A percentile compares a stretch with the other conserved stretches of the same genome.
Evolutionary conservation across 2,329 filamentous ascomycete species (phyloP).

Genomic region (Aschersonia sp.): DNA sequence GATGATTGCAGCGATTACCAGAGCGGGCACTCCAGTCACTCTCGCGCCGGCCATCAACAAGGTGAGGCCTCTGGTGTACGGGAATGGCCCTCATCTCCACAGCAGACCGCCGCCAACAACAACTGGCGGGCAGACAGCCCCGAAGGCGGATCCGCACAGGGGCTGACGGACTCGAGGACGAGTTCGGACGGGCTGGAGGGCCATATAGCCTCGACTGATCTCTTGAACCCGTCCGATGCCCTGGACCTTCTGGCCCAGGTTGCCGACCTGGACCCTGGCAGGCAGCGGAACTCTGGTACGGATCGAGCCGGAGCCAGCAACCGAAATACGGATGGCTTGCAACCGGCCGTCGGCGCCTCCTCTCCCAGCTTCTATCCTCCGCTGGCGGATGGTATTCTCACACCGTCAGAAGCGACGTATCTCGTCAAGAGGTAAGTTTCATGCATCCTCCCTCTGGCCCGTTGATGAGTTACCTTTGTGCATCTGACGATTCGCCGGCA

Average conservation of each 20-base stretch:
- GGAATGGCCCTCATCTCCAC: conserved; percentile 7
- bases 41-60: neutral
- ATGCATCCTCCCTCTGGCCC: conserved; percentile 2
- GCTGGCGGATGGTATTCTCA: conserved; percentile 15
- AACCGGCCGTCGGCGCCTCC: neutral
- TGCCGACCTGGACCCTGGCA: conserved; percentile 19
- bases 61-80: conserved; percentile 1
- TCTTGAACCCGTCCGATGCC: conserved; percentile 26
- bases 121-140: conserved; percentile 6
- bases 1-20: conserved; percentile 4
- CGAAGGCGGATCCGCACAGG: conserved; percentile 4
- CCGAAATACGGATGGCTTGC: conserved; percentile 4
- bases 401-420: conserved; percentile 10
- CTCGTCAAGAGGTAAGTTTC: conserved; percentile 14
- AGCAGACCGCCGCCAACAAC: neutral
- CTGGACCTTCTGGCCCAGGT: conserved; percentile 25
- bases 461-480: neutral
- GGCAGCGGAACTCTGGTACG: conserved; percentile 3
- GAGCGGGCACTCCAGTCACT: conserved; percentile 1
- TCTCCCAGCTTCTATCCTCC: conserved; percentile 14
- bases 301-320: conserved; percentile 5
- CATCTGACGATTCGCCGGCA: too few relatives aligned
- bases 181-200: conserved; percentile 17
- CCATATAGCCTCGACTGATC: conserved; percentile 23
- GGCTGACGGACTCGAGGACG: conserved; percentile 4